Percentiles rank a stretch among this genome's conserved stretches.
phyloP scores from a whole-genome alignment of 129 eudicot species.

The Pittosporum tobira region DNA sequence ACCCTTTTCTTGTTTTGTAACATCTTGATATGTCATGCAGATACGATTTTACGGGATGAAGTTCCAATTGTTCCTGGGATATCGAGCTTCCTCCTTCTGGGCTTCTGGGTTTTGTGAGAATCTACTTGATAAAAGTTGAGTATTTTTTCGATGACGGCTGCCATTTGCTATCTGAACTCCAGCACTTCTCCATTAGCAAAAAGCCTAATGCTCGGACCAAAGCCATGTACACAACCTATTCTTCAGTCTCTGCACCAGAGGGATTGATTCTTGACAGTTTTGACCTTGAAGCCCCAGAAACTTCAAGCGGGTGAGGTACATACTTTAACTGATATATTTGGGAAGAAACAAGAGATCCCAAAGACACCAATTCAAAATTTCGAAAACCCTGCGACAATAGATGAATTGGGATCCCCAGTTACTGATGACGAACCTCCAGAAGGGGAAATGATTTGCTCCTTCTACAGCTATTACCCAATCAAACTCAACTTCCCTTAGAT shows the following conservation, averaged over 20 bases:
- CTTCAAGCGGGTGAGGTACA: constrained; percentile 39
- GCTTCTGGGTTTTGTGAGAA: constrained; percentile 79
- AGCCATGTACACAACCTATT: constrained; percentile 24
- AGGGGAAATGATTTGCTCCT: constrained; percentile 42
- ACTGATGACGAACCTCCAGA: constrained; percentile 17
- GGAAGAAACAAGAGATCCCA: constrained; percentile 12
- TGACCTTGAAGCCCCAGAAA: constrained; percentile 45
- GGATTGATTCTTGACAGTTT: constrained; percentile 76
- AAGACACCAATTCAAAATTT: constrained; percentile 14
- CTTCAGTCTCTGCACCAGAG: constrained; percentile 48
- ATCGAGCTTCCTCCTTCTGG: constrained; percentile 63
- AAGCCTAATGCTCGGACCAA: constrained; percentile 16
- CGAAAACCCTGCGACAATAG: too few relatives aligned
- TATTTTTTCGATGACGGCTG: constrained; percentile 55
- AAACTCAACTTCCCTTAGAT: constrained; percentile 21
- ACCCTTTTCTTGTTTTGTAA: constrained; percentile 5
- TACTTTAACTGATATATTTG: constrained; percentile 11
- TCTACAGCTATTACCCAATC: constrained; percentile 40
- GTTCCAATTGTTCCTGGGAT: constrained; percentile 61
- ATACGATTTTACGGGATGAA: constrained; percentile 59
- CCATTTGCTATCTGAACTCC: constrained; percentile 28
- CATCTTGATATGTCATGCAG: constrained; percentile 35
- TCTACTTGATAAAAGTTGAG: constrained; percentile 80
- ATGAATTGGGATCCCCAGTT: constrained; percentile 9
- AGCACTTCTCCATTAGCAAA: constrained; percentile 23